Evolutionary conservation across 495 filamentous ascomycete genomes (phyloP), one percentile per base, ranked within the genome.

Genomic region (Chaetomium fimeti): DNA sequence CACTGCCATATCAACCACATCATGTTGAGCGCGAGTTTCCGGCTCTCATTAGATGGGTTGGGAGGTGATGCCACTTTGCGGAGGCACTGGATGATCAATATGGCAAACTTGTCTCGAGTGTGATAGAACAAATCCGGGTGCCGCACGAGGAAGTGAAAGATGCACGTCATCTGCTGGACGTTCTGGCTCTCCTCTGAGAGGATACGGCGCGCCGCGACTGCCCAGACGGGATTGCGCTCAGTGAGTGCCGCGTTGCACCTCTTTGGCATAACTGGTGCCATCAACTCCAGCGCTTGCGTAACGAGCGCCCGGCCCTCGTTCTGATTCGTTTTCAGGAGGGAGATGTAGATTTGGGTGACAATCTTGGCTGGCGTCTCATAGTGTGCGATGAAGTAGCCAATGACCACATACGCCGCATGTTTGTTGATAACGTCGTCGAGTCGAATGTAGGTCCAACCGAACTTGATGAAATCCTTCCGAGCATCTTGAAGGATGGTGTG

Each of bases 401-500:
- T 96, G 4, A 98, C 84, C 13, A 97, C 93, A 72, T 99, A 98
- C 8, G 95, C 93, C 22, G 93, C 95, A 74, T 98, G 92, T 72
- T 99, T 99, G 79, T 98, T 98, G 80, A 99, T 97, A 65, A 96
- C 90, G 74, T 99, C 95, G 73, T 99, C 95, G 25, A 99, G 86
- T 20, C 91, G 87, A 62, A 98, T 98, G 72, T 94, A 98, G 29
- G 92, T 97, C 95, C 95, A 99, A 5, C 91, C 92, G 74, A 97
- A 98, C 75, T 97, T 97, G 70, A 99, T 98, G 63, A 99, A 91
- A 65, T 99, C 95, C 75, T 98, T 99, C 24, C 95, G 89, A 6
- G 91, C 89, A 70, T 97, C 93, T 57, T 91, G 86, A 11, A 98
- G 82, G 25, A 92, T 87, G 28, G 83, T 82, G 63, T 90, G 83